Evolutionary conservation across 2,329 filamentous ascomycete species (phyloP).

Genomic region (Arthrobotrys iridis): DNA sequence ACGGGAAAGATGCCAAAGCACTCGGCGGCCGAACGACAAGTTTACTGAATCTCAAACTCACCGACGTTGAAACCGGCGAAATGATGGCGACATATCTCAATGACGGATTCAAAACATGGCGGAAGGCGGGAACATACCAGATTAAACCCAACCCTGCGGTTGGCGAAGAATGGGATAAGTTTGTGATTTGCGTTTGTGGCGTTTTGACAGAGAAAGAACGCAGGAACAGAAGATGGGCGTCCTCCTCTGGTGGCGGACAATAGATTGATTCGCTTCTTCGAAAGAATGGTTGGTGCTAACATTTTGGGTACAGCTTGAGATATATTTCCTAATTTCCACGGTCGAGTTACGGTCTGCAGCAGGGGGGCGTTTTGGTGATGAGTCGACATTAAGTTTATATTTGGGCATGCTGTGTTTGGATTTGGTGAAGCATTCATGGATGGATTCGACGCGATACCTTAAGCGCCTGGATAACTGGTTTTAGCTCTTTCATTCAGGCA

Average conservation of each 20-base stretch:
- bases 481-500: too few species aligned
- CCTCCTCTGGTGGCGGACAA: background rate
- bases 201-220: conserved; percentile 47
- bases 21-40: conserved; percentile 33
- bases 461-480: too few species aligned
- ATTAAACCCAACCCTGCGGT: conserved; percentile 39
- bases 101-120: conserved; percentile 35
- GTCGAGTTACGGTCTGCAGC: background rate
- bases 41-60: conserved; percentile 34
- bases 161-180: conserved; percentile 39
- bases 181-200: conserved; percentile 18
- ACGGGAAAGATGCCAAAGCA: conserved; percentile 33
- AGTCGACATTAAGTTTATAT: background rate
- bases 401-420: background rate
- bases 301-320: background rate
- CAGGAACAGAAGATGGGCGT: conserved; percentile 27
- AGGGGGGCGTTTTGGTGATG: background rate
- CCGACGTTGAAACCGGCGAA: conserved; percentile 35
- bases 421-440: too few species aligned
- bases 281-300: background rate
- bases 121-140: conserved; percentile 39
- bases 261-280: background rate
- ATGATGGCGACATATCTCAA: conserved; percentile 42
- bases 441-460: too few species aligned
- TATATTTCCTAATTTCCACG: background rate